Evolutionary conservation across 1,139 yeast genomes (phyloP).

Genomic region (Kodamaea derodonti): DNA sequence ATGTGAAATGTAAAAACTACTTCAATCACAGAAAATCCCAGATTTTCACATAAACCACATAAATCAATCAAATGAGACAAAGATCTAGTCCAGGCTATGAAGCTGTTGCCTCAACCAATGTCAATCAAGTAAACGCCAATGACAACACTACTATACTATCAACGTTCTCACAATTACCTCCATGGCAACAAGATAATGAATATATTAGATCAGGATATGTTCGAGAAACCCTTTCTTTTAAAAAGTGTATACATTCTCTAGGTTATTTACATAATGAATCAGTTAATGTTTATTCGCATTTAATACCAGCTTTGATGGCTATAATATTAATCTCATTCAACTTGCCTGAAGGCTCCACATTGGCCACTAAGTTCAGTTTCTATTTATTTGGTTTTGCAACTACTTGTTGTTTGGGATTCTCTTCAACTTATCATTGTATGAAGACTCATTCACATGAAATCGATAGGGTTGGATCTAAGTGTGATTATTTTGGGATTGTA

Average conservation of each 20-base stretch:
- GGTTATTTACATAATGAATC: slow-evolving; percentile 80
- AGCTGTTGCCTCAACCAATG: no score
- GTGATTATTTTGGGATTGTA: slow-evolving; percentile 86
- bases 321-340: slow-evolving; percentile 24
- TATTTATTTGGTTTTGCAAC: slow-evolving; percentile 39
- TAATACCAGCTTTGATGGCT: slow-evolving; percentile 57
- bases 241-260: slow-evolving; percentile 52
- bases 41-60: no score
- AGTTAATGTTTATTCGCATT: slow-evolving; percentile 76
- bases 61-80: no score
- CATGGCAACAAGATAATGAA: slow-evolving; percentile 87
- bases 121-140: no score
- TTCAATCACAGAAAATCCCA: no score
- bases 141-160: no score
- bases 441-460: slow-evolving; percentile 70
- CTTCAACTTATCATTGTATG: slow-evolving; percentile 73
- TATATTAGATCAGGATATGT: slow-evolving; percentile 74
- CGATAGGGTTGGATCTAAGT: slow-evolving; percentile 65
- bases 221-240: slow-evolving; percentile 56
- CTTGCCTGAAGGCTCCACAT: slow-evolving; percentile 24
- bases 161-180: slow-evolving; percentile 49
- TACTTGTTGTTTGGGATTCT: slow-evolving; percentile 61
- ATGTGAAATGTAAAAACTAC: no score
- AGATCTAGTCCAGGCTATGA: no score
- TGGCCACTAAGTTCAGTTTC: slow-evolving; percentile 12